Evolutionary conservation across 257 asterid genomes (phyloP).

Genomic region (Ehretia macrophylla): DNA sequence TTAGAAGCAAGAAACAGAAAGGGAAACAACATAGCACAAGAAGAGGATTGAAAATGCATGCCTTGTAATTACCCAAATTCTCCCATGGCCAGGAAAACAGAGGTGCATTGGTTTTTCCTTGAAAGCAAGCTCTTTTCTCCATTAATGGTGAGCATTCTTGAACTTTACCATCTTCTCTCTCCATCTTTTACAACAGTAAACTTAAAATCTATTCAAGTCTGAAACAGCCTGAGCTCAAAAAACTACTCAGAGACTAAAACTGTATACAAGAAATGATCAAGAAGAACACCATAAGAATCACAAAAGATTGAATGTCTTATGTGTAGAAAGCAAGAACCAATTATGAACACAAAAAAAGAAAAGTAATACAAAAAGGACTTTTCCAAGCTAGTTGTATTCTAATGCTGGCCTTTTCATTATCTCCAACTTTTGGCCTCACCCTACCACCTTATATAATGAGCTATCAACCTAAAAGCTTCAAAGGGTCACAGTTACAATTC

Average conservation of each 20-base stretch:
- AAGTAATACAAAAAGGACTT: too few relatives aligned
- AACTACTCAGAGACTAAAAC: background rate
- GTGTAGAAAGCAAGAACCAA: too few relatives aligned
- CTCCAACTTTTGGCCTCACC: too few relatives aligned
- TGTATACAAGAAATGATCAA: background rate
- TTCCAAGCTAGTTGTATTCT: too few relatives aligned
- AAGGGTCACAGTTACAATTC: too few relatives aligned
- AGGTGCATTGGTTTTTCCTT: slow-evolving; percentile 37
- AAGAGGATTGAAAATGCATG: slow-evolving; percentile 12
- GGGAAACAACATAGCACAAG: too few relatives aligned
- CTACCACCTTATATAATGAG: too few relatives aligned
- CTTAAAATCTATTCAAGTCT: background rate
- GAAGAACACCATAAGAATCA: too few relatives aligned
- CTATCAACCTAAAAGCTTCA: too few relatives aligned
- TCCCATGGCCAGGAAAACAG: slow-evolving; percentile 94
- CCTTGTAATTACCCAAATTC: slow-evolving; percentile 65
- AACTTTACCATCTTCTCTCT: slow-evolving; percentile 16
- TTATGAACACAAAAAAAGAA: too few relatives aligned
- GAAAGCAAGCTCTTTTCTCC: slow-evolving; percentile 18
- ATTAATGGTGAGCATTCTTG: slow-evolving; percentile 1
- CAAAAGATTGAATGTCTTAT: too few relatives aligned
- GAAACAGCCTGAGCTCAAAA: background rate
- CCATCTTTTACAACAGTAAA: slow-evolving; percentile 11
- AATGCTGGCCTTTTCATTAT: too few relatives aligned
- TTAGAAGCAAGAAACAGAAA: background rate